Evolutionary conservation across 306 rosid genomes (phyloP).

Genomic region (Elaeagnus macrophylla): DNA sequence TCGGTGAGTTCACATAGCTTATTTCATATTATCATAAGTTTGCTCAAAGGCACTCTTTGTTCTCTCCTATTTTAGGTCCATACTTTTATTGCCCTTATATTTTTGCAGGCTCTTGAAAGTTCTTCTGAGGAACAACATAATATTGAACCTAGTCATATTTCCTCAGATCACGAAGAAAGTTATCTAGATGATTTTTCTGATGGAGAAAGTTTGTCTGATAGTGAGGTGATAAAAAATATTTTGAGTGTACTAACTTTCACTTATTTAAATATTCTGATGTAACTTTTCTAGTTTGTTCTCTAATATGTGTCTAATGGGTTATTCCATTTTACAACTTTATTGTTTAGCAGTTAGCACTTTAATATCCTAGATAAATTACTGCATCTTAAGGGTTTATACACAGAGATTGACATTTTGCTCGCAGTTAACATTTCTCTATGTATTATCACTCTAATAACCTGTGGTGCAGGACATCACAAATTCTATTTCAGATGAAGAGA

Average conservation of each 20-base stretch:
- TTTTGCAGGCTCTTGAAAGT: conserved; percentile 48
- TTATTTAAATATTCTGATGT: neutral
- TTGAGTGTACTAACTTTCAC: conserved; percentile 6
- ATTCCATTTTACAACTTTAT: neutral
- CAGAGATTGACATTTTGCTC: neutral
- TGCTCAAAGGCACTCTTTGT: neutral
- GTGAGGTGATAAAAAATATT: conserved; percentile 36
- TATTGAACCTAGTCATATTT: conserved; percentile 39
- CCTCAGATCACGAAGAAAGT: conserved; percentile 48
- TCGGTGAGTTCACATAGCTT: conserved; percentile 46
- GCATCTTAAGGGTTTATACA: neutral
- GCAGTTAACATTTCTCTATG: neutral
- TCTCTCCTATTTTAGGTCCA: neutral
- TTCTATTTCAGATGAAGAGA: conserved; percentile 26
- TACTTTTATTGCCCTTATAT: neutral
- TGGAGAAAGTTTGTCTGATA: conserved; percentile 42
- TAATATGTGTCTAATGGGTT: neutral
- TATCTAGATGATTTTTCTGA: conserved; percentile 55
- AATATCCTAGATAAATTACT: neutral
- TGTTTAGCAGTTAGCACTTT: neutral
- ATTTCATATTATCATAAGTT: neutral
- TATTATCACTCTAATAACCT: neutral
- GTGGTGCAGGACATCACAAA: conserved; percentile 38
- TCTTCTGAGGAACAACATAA: conserved; percentile 36
- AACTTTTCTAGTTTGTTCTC: no score